Percentiles rank a stretch among this genome's conserved stretches.
phyloP scores from a whole-genome alignment of 139 green algal species.

The Axilococcus clingmanii region DNA sequence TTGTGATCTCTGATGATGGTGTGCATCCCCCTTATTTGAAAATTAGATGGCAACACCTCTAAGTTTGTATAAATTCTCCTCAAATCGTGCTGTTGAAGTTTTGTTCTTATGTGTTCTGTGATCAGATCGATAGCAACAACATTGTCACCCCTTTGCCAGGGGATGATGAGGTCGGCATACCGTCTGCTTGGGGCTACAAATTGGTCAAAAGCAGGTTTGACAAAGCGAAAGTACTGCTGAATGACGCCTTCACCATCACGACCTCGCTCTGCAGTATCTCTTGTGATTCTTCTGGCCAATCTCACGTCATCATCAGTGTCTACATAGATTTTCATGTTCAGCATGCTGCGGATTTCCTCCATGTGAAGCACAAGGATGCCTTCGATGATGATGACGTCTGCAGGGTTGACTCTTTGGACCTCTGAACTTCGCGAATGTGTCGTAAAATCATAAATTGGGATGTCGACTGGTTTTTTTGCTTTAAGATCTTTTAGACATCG shows the following conservation, averaged over 20 bases:
- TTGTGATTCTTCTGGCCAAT: constrained; percentile 84
- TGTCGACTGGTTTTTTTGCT: constrained; percentile 46
- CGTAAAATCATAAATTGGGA: constrained; percentile 93
- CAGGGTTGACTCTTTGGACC: constrained; percentile 58
- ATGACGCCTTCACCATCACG: constrained; percentile 83
- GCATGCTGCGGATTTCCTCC: constrained; percentile 53
- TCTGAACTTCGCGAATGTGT: constrained; percentile 56
- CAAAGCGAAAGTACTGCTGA: constrained; percentile 87
- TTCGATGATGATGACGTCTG: constrained; percentile 94
- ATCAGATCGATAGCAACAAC: constrained; percentile 95
- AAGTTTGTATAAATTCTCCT: constrained; percentile 85
- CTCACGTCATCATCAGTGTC: constrained; percentile 90
- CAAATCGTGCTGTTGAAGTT: constrained; percentile 89
- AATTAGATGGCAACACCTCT: constrained; percentile 85
- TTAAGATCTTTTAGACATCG: constrained; percentile 40
- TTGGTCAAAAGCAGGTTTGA: constrained; percentile 90
- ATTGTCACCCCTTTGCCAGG: constrained; percentile 72
- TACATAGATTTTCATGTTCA: constrained; percentile 90
- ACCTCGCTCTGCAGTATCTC: constrained; percentile 77
- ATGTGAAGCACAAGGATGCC: constrained; percentile 92
- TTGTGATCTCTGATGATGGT: constrained; percentile 85
- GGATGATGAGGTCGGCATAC: constrained; percentile 91
- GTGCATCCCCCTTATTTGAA: constrained; percentile 94
- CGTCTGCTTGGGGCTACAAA: constrained; percentile 74
- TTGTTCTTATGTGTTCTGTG: constrained; percentile 89